These are phyloP conservation scores for Cystofilobasidium bisporidii DNA, from an alignment of 768 basidiomycete species.

Conservation along the genomic window DNA sequence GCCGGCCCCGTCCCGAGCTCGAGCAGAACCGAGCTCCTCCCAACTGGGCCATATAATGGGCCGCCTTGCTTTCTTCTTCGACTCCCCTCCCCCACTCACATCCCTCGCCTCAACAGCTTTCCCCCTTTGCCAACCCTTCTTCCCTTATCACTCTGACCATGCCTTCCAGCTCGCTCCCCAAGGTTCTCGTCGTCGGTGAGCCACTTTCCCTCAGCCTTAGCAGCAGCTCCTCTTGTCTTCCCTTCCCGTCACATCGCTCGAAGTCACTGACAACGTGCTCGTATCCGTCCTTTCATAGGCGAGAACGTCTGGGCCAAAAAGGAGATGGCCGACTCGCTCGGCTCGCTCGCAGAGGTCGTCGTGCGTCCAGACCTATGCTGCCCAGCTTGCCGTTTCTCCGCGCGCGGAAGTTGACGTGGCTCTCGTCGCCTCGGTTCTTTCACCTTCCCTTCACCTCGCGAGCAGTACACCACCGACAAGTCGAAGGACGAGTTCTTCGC, in stretches of 20 bases:
- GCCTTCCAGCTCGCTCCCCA: slow-evolving; percentile 2
- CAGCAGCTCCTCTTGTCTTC: neutral
- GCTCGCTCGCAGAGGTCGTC: slow-evolving; percentile 60
- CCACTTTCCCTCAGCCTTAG: neutral
- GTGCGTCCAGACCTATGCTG: slow-evolving; percentile 46
- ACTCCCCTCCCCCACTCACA: too few relatives aligned
- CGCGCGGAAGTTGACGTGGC: slow-evolving; percentile 3
- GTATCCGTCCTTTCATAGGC: slow-evolving; percentile 3
- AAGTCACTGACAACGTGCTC: neutral
- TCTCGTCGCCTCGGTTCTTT: neutral
- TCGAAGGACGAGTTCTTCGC: slow-evolving; percentile 60
- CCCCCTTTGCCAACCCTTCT: neutral
- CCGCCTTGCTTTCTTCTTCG: too few relatives aligned
- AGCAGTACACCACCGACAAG: slow-evolving; percentile 52
- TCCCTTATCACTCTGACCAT: neutral
- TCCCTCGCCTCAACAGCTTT: neutral
- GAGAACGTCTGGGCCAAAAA: slow-evolving; percentile 71
- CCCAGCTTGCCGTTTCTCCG: neutral
- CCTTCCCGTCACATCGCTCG: neutral
- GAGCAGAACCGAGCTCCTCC: too few relatives aligned
- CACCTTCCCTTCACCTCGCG: neutral
- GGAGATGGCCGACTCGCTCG: slow-evolving; percentile 57
- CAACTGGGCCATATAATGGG: too few relatives aligned
- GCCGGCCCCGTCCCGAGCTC: too few relatives aligned
- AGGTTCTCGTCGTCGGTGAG: slow-evolving; percentile 7